A percentile compares a stretch with the other conserved stretches of the same genome.
Conservation (phyloP, 345 rosid genomes). For the Rhizophora mangle region DNA sequence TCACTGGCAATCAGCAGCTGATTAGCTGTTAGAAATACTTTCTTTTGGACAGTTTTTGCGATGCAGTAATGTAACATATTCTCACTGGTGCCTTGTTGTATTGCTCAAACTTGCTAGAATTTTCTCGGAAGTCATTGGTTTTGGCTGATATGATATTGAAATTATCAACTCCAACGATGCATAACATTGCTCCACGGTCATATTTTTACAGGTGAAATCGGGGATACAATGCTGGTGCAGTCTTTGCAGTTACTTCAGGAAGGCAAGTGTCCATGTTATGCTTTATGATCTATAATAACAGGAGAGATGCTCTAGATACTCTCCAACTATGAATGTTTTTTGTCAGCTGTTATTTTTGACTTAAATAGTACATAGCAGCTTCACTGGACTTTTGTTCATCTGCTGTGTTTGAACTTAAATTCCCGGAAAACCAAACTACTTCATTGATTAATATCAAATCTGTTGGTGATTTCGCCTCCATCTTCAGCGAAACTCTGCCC, state of each 20-base stretch:
- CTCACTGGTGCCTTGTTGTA: background rate
- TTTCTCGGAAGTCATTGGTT: background rate
- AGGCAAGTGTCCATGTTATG: background rate
- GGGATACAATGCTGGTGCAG: background rate
- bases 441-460: background rate
- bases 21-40: background rate
- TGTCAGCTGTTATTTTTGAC: conserved; percentile 3
- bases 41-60: background rate
- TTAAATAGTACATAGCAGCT: background rate
- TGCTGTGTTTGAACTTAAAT: background rate
- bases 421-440: background rate
- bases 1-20: background rate
- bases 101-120: background rate
- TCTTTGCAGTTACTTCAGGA: background rate
- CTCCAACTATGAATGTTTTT: background rate
- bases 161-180: too few relatives aligned
- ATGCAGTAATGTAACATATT: background rate
- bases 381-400: background rate
- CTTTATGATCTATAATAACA: conserved; percentile 7
- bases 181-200: background rate
- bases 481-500: too few relatives aligned
- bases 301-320: conserved; percentile 10
- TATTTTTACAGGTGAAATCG: conserved; percentile 7
- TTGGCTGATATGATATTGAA: background rate
- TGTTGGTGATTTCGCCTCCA: too few relatives aligned